phyloP scores from a whole-genome alignment of 2,329 filamentous ascomycete species.

The Macrophomina tecta region DNA sequence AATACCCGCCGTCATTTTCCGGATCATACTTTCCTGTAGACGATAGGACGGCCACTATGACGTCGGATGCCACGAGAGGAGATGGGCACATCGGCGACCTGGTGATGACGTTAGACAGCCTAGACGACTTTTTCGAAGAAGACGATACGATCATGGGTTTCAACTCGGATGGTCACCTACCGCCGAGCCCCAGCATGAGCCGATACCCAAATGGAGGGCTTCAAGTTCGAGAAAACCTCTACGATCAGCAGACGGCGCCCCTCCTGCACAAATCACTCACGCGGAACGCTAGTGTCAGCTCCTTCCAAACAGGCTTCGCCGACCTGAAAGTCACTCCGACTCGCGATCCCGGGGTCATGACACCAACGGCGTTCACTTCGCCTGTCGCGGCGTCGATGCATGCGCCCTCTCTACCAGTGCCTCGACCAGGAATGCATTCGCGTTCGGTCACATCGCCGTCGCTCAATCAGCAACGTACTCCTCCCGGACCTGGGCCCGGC shows the following conservation, averaged over 20 bases:
- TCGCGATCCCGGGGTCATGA: constrained; percentile 58
- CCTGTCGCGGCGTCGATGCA: constrained; percentile 36
- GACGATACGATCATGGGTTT: constrained; percentile 46
- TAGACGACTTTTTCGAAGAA: constrained; percentile 63
- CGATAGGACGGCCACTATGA: constrained; percentile 87
- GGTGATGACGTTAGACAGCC: constrained; percentile 64
- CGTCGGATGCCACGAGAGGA: constrained; percentile 79
- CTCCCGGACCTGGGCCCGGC: constrained; percentile 53
- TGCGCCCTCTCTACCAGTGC: constrained; percentile 41
- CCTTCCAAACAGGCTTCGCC: constrained; percentile 87
- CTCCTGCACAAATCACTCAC: constrained; percentile 83
- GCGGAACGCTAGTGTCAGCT: constrained; percentile 72
- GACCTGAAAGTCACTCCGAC: constrained; percentile 69
- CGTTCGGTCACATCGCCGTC: constrained; percentile 85
- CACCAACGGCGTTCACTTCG: constrained; percentile 62
- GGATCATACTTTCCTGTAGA: constrained; percentile 72
- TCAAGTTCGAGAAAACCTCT: constrained; percentile 80
- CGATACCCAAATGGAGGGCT: constrained; percentile 49
- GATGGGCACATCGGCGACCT: constrained; percentile 82
- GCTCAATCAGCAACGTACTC: constrained; percentile 61
- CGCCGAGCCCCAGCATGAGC: constrained; percentile 38
- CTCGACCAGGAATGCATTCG: constrained; percentile 73
- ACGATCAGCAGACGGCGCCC: constrained; percentile 90
- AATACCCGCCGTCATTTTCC: constrained; percentile 62
- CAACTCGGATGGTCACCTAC: constrained; percentile 41